These are phyloP conservation scores for Ascosphaera acerosa DNA, from an alignment of 2,329 filamentous ascomycete species.

Conservation along the genomic window DNA sequence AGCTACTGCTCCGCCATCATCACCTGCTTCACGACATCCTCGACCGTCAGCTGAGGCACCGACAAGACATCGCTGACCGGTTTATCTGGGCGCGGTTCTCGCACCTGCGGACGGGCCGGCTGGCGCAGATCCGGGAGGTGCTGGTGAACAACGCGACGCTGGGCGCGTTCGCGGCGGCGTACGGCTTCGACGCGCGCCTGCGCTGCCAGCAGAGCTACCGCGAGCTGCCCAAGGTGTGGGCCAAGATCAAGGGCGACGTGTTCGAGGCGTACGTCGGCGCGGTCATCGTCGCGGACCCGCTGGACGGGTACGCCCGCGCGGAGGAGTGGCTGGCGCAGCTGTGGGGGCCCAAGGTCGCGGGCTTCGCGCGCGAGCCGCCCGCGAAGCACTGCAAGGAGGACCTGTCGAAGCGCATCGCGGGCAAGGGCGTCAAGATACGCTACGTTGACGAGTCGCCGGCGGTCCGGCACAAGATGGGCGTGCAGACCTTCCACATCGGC, in stretches of 20 bases:
- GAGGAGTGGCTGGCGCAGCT: slow-evolving; percentile 48
- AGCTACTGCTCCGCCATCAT: too few relatives aligned
- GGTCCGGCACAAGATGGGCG: slow-evolving; percentile 13
- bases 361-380: slow-evolving; percentile 8
- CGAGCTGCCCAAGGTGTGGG: slow-evolving; percentile 27
- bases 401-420: slow-evolving; percentile 27
- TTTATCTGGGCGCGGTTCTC: slow-evolving; percentile 52
- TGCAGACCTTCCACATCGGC: slow-evolving; percentile 19
- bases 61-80: slow-evolving; percentile 47
- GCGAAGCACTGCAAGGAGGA: slow-evolving; percentile 26
- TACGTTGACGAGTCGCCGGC: slow-evolving; percentile 27
- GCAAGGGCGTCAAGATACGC: slow-evolving; percentile 31
- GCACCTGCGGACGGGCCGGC: slow-evolving; percentile 37
- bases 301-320: slow-evolving; percentile 33
- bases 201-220: slow-evolving; percentile 26
- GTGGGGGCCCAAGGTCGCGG: slow-evolving; percentile 40
- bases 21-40: too few relatives aligned
- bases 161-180: slow-evolving; percentile 39
- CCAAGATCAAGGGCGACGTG: slow-evolving; percentile 60
- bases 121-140: slow-evolving; percentile 50
- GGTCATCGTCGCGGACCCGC: slow-evolving; percentile 40
- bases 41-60: too few relatives aligned
- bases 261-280: slow-evolving; percentile 82
- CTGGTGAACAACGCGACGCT: slow-evolving; percentile 64
- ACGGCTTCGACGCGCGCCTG: slow-evolving; percentile 42